Evolutionary conservation across 202 grass and related monocot species (phyloP), one percentile per base, ranked within the genome.

Genomic region (Digitaria exilis): DNA sequence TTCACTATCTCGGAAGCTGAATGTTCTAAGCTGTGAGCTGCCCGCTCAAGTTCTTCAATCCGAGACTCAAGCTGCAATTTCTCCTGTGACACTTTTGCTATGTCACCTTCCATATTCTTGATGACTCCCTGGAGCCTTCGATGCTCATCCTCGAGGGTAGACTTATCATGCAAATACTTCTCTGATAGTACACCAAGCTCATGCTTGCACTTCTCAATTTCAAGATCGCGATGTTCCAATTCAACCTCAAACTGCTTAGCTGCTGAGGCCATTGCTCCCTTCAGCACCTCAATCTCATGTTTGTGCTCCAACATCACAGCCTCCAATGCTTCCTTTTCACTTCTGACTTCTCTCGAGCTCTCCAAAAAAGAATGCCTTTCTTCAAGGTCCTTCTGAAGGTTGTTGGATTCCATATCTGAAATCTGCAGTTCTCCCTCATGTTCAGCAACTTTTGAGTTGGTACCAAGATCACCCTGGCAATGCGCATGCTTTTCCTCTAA

Each of bases 91-190:
- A 65, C 28, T 57, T 56, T 91, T 67, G 73, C 86, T 82, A 91
- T 16, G 42, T 88, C 85, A 25, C 60, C 65, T 91, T 88, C 78
- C 35, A 70, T 57, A 41, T 64, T 69, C 2, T 69, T 80, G 75
- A 87, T 70, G 4, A 90, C 62, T 71, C 45, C 69, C 18, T 58
- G 75, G 64, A 98, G 78, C 71, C 24, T 83, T 74, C 37, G 79
- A 88, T 87, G 80, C 65, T 89, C 81, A 84, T 86, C 63, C 81
- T 96, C 81, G 52, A 92, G 81, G 87, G 59, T 73, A 76, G 87
- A 88, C 79, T 90, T 93, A 77, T 96, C 91, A 66, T 90, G 80
- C 18, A 82, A 88, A 84, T 90, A 89, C 56, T 78, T 89, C 48
- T 86, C 80, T 49, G 80, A 91, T 45, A 85, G 44, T 69, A 64